Conservation (phyloP, 257 asterid species). For the Przewalskia tangutica region DNA sequence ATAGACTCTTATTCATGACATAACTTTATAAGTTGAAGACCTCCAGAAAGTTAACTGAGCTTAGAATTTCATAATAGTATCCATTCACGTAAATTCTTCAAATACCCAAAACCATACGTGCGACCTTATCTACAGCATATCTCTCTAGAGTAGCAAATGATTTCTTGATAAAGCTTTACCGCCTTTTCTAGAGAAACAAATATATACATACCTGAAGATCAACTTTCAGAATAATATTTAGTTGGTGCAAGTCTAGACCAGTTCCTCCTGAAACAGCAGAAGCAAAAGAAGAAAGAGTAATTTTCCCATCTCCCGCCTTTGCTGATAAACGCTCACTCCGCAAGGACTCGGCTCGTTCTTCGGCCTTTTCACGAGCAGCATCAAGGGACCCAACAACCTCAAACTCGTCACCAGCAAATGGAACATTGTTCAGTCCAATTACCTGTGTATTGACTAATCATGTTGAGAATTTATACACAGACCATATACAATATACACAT, state of each 20-base stretch:
- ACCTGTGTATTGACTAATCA: conserved; percentile 38
- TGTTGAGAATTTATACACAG: neutral
- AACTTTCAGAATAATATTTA: conserved; percentile 84
- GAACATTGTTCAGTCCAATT: conserved; percentile 82
- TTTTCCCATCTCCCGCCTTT: conserved; percentile 92
- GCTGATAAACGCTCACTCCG: conserved; percentile 74
- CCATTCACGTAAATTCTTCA: neutral
- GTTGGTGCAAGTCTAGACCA: conserved; percentile 90
- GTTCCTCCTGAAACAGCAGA: conserved; percentile 82
- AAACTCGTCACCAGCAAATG: conserved; percentile 95
- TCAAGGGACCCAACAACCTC: conserved; percentile 83
- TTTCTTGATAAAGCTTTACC: neutral
- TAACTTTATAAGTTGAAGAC: neutral
- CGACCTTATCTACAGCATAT: neutral
- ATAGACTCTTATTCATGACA: neutral
- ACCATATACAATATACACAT: neutral
- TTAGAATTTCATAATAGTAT: neutral
- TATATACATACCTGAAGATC: conserved; percentile 74
- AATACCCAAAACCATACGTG: neutral
- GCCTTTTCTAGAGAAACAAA: neutral
- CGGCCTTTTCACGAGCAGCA: conserved; percentile 78
- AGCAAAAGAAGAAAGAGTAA: conserved; percentile 89
- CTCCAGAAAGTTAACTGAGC: conserved; percentile 3
- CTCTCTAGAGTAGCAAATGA: neutral
- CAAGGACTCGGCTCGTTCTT: conserved; percentile 49